Percentiles rank a stretch among this genome's conserved stretches.
Conservation (phyloP, 345 rosid species). For the Lepidium aucheri region DNA sequence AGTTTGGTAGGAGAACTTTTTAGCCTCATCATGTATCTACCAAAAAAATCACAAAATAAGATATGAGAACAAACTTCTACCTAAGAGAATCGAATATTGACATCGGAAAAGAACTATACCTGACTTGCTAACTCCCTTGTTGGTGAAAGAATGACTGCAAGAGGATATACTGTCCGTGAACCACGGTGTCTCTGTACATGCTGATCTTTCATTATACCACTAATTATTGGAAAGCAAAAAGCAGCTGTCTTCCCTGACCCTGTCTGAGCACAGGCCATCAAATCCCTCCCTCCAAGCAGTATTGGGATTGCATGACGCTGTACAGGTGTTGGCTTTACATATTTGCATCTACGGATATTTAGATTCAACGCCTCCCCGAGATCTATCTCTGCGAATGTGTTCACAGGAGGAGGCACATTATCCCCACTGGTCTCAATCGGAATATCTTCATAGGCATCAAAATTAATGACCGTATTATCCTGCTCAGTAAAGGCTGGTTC, state of each 20-base stretch:
- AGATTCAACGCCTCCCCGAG: slow-evolving; percentile 81
- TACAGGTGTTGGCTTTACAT: slow-evolving; percentile 95
- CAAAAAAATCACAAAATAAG: slow-evolving; percentile 1
- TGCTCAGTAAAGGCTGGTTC: slow-evolving; percentile 48
- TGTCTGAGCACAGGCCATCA: slow-evolving; percentile 99
- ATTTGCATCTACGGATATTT: slow-evolving; percentile 86
- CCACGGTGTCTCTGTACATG: slow-evolving; percentile 75
- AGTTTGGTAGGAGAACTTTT: slow-evolving; percentile 90
- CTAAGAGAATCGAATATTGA: background rate
- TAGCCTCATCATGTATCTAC: slow-evolving; percentile 99
- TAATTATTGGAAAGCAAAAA: slow-evolving; percentile 90
- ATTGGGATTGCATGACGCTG: slow-evolving; percentile 94
- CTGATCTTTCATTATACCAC: slow-evolving; percentile 78
- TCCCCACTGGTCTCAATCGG: slow-evolving; percentile 96
- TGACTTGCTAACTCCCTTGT: slow-evolving; percentile 95
- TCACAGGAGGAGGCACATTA: slow-evolving; percentile 87
- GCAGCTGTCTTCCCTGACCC: slow-evolving; percentile 99
- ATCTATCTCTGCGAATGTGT: slow-evolving; percentile 86
- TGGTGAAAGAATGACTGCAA: slow-evolving; percentile 95
- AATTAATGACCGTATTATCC: slow-evolving; percentile 75
- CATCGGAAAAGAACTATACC: slow-evolving; percentile 36
- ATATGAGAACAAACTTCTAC: slow-evolving; percentile 4
- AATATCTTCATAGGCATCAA: slow-evolving; percentile 96
- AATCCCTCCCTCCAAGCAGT: slow-evolving; percentile 68
- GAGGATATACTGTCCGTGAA: slow-evolving; percentile 74